A percentile compares a stretch with the other conserved stretches of the same genome.
phyloP scores from a whole-genome alignment of 805 yeast genomes.

The Wickerhamomyces chambardii region DNA sequence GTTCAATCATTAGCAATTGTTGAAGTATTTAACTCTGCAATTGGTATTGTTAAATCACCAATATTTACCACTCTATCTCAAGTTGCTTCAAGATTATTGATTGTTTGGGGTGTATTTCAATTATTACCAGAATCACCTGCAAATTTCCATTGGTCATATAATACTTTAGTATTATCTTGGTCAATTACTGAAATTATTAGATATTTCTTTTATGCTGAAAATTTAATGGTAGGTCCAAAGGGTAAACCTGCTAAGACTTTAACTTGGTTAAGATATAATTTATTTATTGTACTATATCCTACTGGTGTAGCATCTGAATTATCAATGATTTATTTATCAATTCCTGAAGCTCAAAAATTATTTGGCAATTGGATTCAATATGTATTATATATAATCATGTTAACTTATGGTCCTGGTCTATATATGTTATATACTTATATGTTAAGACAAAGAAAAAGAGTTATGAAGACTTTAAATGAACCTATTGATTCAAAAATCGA shows the following conservation, averaged over 20 bases:
- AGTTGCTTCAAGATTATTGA: constrained; percentile 74
- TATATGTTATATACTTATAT: constrained; percentile 79
- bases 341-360: constrained; percentile 53
- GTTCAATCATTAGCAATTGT: constrained; percentile 76
- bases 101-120: constrained; percentile 77
- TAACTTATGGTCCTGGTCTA: constrained; percentile 79
- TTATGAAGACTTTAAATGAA: constrained; percentile 34
- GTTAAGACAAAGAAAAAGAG: constrained; percentile 82
- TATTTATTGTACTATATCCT: constrained; percentile 81
- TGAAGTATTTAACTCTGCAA: constrained; percentile 70
- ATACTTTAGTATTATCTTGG: constrained; percentile 77
- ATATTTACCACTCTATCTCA: constrained; percentile 78
- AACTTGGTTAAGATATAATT: constrained; percentile 71
- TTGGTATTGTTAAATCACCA: constrained; percentile 83
- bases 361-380: constrained; percentile 44
- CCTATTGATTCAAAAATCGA: neutral
- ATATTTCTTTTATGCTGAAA: constrained; percentile 79
- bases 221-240: constrained; percentile 29
- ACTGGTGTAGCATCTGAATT: constrained; percentile 87
- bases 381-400: constrained; percentile 45
- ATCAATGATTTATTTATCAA: constrained; percentile 55
- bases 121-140: constrained; percentile 70
- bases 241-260: constrained; percentile 49
- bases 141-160: constrained; percentile 45
- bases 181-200: constrained; percentile 88